Evolutionary conservation across 805 yeast species (phyloP), one percentile per base, ranked within the genome.

Genomic region (Nakazawaea molendinolei): DNA sequence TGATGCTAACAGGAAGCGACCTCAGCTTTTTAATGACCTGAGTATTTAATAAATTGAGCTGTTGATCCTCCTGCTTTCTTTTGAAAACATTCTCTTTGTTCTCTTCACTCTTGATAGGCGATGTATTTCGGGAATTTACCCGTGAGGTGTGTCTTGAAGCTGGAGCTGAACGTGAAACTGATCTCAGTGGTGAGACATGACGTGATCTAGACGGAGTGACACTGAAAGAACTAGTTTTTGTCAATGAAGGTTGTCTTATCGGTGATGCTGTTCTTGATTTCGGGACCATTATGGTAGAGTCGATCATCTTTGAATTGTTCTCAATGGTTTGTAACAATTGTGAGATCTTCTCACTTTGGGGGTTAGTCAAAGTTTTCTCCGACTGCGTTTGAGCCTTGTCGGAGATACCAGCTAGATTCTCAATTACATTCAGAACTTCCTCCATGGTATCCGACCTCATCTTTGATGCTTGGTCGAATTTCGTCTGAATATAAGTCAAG

Each of bases 221-320:
- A 12, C n/a, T n/a, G n/a, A n/a, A n/a, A 15, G 5, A 16, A 20
- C 27, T 27, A 31, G 19, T 15, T 15, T 27, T 13, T 29, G 36
- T n/a, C n/a, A n/a, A n/a, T n/a, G 37, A 20, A 10, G 27, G n/a
- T 17, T 26, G 24, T 15, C 33, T 34, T 15, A 36, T 26, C 10
- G 40, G 36, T 8, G 40, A 32, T 1, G 24, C 26, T 17, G 28
- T 28, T 27, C 40, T 26, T 4, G 40, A 31, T 18, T 26, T 21
- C 6, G 34, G 31, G 15, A 20, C 17, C 12, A 25, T 8, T 3
- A 31, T 21, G 3, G 21, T 25, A 5, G 40, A 28, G 9, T 31
- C 40, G 4, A 31, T 22, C 8, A 31, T 10, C 10, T 28, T 26
- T 17, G 31, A 31, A 27, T 37, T 32, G 15, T 26, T 25, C 3